Percentiles rank a stretch among this genome's conserved stretches.
Conservation (phyloP, 495 filamentous ascomycete genomes). For the Alectoria sarmentosa region DNA sequence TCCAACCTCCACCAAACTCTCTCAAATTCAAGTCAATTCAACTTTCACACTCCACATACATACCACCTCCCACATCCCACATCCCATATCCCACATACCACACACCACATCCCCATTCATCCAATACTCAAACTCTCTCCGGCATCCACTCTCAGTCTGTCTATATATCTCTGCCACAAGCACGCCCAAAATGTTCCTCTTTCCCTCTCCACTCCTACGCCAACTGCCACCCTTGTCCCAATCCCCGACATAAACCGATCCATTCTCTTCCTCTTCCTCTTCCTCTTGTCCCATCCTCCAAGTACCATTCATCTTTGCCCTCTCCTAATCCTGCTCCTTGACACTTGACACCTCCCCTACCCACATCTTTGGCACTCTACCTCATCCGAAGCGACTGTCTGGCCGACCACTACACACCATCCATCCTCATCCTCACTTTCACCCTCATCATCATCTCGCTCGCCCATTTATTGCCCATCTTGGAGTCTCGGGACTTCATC, state of each 20-base stretch:
- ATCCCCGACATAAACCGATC: background rate
- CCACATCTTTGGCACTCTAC: background rate
- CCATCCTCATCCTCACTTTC: background rate
- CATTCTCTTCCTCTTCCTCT: too few relatives aligned
- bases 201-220: background rate
- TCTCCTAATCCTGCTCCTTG: background rate
- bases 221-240: background rate
- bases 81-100: too few relatives aligned
- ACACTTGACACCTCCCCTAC: background rate
- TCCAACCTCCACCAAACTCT: background rate
- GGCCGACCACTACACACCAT: background rate
- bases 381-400: background rate
- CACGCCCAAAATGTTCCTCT: background rate
- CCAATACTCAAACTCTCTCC: background rate
- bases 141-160: background rate
- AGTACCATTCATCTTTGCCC: background rate
- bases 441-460: too few relatives aligned
- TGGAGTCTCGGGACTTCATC: conserved; percentile 12
- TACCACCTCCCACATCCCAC: background rate
- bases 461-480: conserved; percentile 13
- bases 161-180: background rate
- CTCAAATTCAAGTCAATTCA: background rate
- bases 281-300: background rate
- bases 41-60: background rate
- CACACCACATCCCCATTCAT: too few relatives aligned